Evolutionary conservation across 2,329 filamentous ascomycete species (phyloP), one percentile per base, ranked within the genome.

Genomic region (Bipolaris gigantea): DNA sequence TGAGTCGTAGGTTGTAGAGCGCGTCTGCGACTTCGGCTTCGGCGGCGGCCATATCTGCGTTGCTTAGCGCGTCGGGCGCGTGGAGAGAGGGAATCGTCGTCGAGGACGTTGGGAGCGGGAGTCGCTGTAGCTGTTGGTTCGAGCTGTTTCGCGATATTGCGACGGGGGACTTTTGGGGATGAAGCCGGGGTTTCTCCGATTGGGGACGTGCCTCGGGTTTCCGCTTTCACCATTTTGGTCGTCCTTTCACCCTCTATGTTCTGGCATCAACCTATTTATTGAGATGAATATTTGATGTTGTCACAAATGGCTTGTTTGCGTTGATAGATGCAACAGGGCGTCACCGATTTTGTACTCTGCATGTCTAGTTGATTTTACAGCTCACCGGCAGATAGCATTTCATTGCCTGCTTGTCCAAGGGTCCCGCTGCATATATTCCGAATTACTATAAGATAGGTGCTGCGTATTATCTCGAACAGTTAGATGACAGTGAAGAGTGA

Each of bases 1-100:
- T 87, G 71, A 89, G 86, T 70, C 92, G 90, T 64, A 97, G 83
- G 60, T 94, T 86, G 61, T 92, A 81, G 62, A 97, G 86, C 46
- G 92, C 86, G 71, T 97, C 92, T 15, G 72, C 69, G 47, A 66
- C 60, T 57, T 73, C 68, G 35, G 64, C 62, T 52, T 69, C 65
- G 23, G 72, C 60, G 47, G 69, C 65, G 60, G 56, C 53, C 57
- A 61, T 63, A n/a, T 10, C 55, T 45, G 13, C 36, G 13, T 13
- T n/a, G 5, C 35, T 35, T 40, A 54, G 52, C 56, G 56, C 60
- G 60, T 61, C 39, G 50, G 50, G 42, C 53, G 58, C 55, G 60
- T 55, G 48, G 23, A 19, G 10, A 23, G 21, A 19, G 32, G 13
- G 27, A 33, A 23, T n/a, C 16, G 33, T n/a, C 16, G 21, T 27